Evolutionary conservation across 495 filamentous ascomycete species (phyloP).

Genomic region (Pyronema domesticum): DNA sequence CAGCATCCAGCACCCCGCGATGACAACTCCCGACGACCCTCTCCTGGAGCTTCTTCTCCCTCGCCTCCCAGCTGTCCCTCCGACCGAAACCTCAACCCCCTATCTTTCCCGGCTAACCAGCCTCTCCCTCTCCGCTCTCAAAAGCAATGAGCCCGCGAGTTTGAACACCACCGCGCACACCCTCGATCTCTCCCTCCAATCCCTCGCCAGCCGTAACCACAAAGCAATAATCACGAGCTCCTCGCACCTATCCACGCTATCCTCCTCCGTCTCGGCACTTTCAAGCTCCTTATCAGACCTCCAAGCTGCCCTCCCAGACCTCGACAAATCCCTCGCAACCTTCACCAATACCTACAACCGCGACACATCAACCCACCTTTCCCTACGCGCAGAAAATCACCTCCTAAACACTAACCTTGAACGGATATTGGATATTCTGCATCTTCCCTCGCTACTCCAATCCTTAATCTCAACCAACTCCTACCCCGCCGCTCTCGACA

Average conservation of each 20-base stretch:
- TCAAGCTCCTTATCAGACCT: slow-evolving; percentile 45
- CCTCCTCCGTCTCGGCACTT: slow-evolving; percentile 47
- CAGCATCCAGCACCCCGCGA: not conserved
- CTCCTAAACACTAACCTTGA: slow-evolving; percentile 81
- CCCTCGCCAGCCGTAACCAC: slow-evolving; percentile 81
- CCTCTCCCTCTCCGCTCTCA: slow-evolving; percentile 55
- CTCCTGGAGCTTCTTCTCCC: slow-evolving; percentile 57
- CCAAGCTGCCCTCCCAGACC: slow-evolving; percentile 50
- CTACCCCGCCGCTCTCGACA: slow-evolving; percentile 78
- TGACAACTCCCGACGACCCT: slow-evolving; percentile 33
- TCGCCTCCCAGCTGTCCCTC: slow-evolving; percentile 32
- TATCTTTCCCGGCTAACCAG: slow-evolving; percentile 72
- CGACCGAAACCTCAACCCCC: slow-evolving; percentile 31
- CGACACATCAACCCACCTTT: slow-evolving; percentile 36
- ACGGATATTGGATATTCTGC: slow-evolving; percentile 73
- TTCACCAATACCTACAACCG: slow-evolving; percentile 73
- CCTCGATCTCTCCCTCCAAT: slow-evolving; percentile 69
- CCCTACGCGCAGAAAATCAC: slow-evolving; percentile 60
- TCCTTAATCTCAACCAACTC: slow-evolving; percentile 48
- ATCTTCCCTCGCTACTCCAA: slow-evolving; percentile 71
- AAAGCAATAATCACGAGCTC: slow-evolving; percentile 68
- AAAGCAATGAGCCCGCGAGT: slow-evolving; percentile 57
- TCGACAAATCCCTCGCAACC: slow-evolving; percentile 57
- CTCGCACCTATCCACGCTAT: slow-evolving; percentile 53
- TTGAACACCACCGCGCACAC: slow-evolving; percentile 66